These are phyloP conservation scores for Aspergillus brasiliensis DNA, from an alignment of 2,329 filamentous ascomycete genomes.

Conservation along the genomic window DNA sequence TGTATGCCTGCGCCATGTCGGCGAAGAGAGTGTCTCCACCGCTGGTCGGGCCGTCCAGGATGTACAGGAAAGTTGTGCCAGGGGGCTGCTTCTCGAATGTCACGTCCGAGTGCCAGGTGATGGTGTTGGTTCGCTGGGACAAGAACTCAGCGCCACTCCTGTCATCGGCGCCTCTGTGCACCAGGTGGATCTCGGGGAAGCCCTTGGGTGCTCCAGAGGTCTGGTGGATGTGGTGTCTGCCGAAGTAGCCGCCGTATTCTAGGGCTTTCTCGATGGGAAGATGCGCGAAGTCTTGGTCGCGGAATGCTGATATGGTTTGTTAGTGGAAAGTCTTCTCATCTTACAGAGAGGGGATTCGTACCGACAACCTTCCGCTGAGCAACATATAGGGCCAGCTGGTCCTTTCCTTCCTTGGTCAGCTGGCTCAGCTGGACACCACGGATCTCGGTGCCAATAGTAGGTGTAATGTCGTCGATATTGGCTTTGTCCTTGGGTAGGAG, in stretches of 20 bases:
- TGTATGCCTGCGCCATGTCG: conserved; percentile 79
- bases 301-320: conserved; percentile 57
- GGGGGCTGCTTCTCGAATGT: conserved; percentile 87
- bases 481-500: conserved; percentile 56
- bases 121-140: conserved; percentile 70
- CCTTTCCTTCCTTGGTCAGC: conserved; percentile 68
- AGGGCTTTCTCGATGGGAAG: conserved; percentile 71
- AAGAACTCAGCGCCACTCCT: conserved; percentile 65
- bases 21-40: conserved; percentile 86
- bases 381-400: conserved; percentile 65
- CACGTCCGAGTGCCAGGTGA: conserved; percentile 88
- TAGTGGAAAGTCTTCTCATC: background rate
- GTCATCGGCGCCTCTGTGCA: conserved; percentile 71
- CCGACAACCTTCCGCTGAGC: conserved; percentile 66
- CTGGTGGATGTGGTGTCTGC: conserved; percentile 79
- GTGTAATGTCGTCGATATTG: conserved; percentile 65
- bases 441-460: conserved; percentile 73
- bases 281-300: conserved; percentile 71
- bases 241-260: conserved; percentile 73
- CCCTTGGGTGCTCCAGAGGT: conserved; percentile 74
- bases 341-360: conserved; percentile 28
- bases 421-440: conserved; percentile 70
- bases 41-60: conserved; percentile 76
- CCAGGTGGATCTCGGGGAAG: conserved; percentile 74
- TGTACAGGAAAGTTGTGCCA: conserved; percentile 85